phyloP scores from a whole-genome alignment of 805 yeast genomes.

The Zygotorulaspora danielsina region DNA sequence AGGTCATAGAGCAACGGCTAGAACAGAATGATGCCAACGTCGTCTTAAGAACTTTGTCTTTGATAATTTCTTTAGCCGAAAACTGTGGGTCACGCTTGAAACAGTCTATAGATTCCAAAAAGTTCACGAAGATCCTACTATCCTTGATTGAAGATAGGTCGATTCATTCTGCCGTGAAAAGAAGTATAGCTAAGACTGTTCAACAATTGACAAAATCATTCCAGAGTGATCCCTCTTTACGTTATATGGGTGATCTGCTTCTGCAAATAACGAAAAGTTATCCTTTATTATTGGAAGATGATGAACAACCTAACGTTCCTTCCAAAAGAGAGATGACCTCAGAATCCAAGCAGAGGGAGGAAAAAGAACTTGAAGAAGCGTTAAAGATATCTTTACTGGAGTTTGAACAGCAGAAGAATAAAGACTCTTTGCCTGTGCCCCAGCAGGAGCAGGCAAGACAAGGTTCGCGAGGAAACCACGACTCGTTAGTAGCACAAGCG shows the following conservation, averaged over 20 bases:
- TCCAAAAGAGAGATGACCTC: constrained; percentile 47
- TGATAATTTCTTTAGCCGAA: constrained; percentile 61
- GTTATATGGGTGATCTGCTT: constrained; percentile 61
- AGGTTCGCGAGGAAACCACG: no score
- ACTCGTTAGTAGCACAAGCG: no score
- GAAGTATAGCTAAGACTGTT: constrained; percentile 60
- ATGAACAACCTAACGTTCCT: constrained; percentile 50
- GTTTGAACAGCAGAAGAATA: constrained; percentile 29
- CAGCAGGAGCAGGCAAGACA: constrained; percentile 19
- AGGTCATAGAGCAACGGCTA: constrained; percentile 46
- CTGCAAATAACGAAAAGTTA: constrained; percentile 43
- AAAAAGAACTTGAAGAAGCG: constrained; percentile 73
- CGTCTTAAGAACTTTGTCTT: constrained; percentile 52
- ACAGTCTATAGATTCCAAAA: constrained; percentile 55
- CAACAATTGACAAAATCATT: constrained; percentile 63
- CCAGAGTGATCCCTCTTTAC: constrained; percentile 68
- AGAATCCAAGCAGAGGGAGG: constrained; percentile 55
- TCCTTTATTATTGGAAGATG: constrained; percentile 35
- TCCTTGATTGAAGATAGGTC: constrained; percentile 49
- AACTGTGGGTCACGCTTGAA: constrained; percentile 71
- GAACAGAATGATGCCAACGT: constrained; percentile 58
- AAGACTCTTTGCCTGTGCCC: constrained; percentile 2
- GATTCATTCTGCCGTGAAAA: constrained; percentile 65
- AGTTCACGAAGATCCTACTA: constrained; percentile 46
- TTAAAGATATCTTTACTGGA: constrained; percentile 70